Conservation (phyloP, 345 rosid genomes). For the Pseudoturritis turrita region DNA sequence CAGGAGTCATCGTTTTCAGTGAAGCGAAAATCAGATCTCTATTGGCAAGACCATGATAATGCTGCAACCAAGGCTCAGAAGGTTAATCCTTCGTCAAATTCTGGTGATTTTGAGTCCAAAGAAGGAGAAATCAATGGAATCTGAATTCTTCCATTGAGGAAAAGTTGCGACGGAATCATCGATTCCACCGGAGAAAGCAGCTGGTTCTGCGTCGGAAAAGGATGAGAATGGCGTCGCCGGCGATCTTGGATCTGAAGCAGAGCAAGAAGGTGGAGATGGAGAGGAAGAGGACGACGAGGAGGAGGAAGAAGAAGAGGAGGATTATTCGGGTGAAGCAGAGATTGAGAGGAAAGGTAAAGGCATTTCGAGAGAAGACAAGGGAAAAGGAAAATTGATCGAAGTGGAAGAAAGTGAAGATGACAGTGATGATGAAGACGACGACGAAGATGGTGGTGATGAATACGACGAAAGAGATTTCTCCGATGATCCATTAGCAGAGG, state of each 20-base stretch:
- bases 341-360: slow-evolving; percentile 58
- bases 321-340: slow-evolving; percentile 28
- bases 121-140: neutral
- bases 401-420: slow-evolving; percentile 50
- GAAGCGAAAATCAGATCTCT: slow-evolving; percentile 54
- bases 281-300: slow-evolving; percentile 8
- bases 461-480: slow-evolving; percentile 60
- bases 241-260: slow-evolving; percentile 18
- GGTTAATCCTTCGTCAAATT: slow-evolving; percentile 17
- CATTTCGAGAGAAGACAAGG: slow-evolving; percentile 39
- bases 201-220: neutral
- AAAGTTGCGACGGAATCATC: slow-evolving; percentile 13
- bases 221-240: neutral
- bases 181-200: slow-evolving; percentile 8
- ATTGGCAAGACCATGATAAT: slow-evolving; percentile 26
- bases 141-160: slow-evolving; percentile 3
- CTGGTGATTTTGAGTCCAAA: slow-evolving; percentile 16
- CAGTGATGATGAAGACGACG: slow-evolving; percentile 37
- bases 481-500: slow-evolving; percentile 94
- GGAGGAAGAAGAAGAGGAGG: slow-evolving; percentile 22
- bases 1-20: slow-evolving; percentile 48
- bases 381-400: slow-evolving; percentile 39
- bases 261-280: slow-evolving; percentile 8
- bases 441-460: slow-evolving; percentile 38
- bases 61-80: slow-evolving; percentile 42